Conservation (phyloP, 2,329 filamentous ascomycete genomes). For the Gremmenia infestans region DNA sequence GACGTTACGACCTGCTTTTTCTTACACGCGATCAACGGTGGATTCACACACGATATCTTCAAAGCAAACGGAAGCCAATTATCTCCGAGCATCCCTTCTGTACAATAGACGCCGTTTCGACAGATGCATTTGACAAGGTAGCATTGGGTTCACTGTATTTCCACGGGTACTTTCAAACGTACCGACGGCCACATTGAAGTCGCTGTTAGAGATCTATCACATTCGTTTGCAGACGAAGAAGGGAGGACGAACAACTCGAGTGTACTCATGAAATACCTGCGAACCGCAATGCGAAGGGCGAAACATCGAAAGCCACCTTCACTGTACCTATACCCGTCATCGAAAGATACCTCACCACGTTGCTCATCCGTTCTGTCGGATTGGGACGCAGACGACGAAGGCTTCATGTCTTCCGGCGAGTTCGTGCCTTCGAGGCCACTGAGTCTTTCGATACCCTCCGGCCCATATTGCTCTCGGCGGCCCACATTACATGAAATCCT, state of each 20-base stretch:
- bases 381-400: slow-evolving; percentile 45
- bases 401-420: slow-evolving; percentile 44
- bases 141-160: slow-evolving; percentile 13
- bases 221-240: slow-evolving; percentile 11
- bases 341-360: slow-evolving; percentile 28
- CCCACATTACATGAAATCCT: slow-evolving; percentile 85
- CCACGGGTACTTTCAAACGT: slow-evolving; percentile 1
- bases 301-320: slow-evolving; percentile 31
- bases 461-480: slow-evolving; percentile 51
- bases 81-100: slow-evolving; percentile 7
- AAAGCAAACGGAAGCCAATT: slow-evolving; percentile 18
- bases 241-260: slow-evolving; percentile 41
- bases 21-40: slow-evolving; percentile 15
- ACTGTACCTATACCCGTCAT: slow-evolving; percentile 24
- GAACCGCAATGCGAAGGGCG: slow-evolving; percentile 32
- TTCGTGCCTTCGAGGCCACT: slow-evolving; percentile 39
- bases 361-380: slow-evolving; percentile 31
- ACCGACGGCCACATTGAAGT: neutral
- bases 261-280: slow-evolving; percentile 45
- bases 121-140: slow-evolving; percentile 26
- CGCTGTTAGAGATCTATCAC: neutral
- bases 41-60: slow-evolving; percentile 10
- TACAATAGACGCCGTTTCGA: slow-evolving; percentile 17
- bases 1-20: slow-evolving; percentile 25
- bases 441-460: slow-evolving; percentile 39